Percentiles rank a stretch among this genome's conserved stretches.
Conservation (phyloP, 306 rosid genomes). For the Pyrus betulifolia region DNA sequence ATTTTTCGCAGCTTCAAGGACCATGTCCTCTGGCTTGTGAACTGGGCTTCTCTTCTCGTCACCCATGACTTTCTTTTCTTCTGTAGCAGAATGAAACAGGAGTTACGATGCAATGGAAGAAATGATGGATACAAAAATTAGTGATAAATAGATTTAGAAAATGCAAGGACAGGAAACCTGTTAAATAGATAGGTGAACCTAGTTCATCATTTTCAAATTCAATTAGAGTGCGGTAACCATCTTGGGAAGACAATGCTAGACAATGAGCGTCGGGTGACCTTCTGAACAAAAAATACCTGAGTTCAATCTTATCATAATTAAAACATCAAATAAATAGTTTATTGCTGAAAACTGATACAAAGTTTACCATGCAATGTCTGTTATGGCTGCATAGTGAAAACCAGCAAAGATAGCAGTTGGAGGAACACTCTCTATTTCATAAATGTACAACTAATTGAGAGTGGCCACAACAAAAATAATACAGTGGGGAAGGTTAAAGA, state of each 20-base stretch:
- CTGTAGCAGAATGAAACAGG: slow-evolving; percentile 21
- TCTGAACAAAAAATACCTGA: slow-evolving; percentile 9
- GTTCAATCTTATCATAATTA: slow-evolving; percentile 1
- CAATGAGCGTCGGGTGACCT: slow-evolving; percentile 86
- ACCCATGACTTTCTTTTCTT: slow-evolving; percentile 22
- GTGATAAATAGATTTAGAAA: background rate
- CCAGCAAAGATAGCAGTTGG: slow-evolving; percentile 81
- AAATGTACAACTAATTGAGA: slow-evolving; percentile 74
- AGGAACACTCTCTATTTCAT: slow-evolving; percentile 65
- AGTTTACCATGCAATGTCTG: slow-evolving; percentile 80
- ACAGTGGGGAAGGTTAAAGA: slow-evolving; percentile 86
- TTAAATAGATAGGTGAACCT: slow-evolving; percentile 46
- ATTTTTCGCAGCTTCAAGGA: slow-evolving; percentile 15
- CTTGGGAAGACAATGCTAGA: slow-evolving; percentile 88
- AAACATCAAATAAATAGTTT: slow-evolving; percentile 13
- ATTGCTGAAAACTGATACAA: slow-evolving; percentile 1
- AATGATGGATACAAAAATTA: background rate
- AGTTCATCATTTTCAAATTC: slow-evolving; percentile 79
- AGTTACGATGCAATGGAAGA: background rate
- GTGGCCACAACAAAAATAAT: slow-evolving; percentile 80
- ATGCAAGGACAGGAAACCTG: slow-evolving; percentile 35
- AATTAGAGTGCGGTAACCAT: slow-evolving; percentile 79
- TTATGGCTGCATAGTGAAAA: slow-evolving; percentile 88
- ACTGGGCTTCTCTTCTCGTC: slow-evolving; percentile 15
- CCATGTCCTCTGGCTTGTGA: slow-evolving; percentile 21